These are phyloP conservation scores for Solanum chiquidenum DNA, from an alignment of 257 asterid species.

Conservation along the genomic window DNA sequence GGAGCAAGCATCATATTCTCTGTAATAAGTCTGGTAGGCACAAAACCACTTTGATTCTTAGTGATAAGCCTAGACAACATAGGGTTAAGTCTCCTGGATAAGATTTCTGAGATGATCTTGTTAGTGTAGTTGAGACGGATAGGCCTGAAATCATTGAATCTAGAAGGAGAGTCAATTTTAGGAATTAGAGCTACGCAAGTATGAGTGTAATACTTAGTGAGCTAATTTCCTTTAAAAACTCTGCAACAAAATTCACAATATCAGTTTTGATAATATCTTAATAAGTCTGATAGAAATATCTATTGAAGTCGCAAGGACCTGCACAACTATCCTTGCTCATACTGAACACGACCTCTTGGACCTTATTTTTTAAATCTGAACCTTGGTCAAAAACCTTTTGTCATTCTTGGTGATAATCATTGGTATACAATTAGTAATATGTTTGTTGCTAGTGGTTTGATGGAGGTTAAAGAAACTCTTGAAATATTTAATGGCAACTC, in stretches of 20 bases:
- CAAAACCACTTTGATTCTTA: background rate
- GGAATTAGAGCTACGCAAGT: background rate
- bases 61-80: background rate
- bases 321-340: background rate
- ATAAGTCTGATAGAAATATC: background rate
- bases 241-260: background rate
- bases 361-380: background rate
- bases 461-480: background rate
- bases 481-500: background rate
- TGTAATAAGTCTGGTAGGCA: background rate
- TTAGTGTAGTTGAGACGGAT: too few species aligned
- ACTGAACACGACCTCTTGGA: background rate
- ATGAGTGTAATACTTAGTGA: background rate
- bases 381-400: too few species aligned
- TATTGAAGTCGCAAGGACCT: background rate
- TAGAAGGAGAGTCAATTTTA: background rate
- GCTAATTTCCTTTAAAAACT: background rate
- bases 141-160: background rate
- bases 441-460: too few species aligned
- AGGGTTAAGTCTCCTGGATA: background rate
- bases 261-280: background rate
- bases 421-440: background rate
- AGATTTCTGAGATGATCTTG: background rate
- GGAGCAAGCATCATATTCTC: background rate
- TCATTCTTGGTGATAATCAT: background rate